Percentiles rank a stretch among this genome's conserved stretches.
phyloP scores from a whole-genome alignment of 139 green algal genomes.

The Coelastrella sp. region DNA sequence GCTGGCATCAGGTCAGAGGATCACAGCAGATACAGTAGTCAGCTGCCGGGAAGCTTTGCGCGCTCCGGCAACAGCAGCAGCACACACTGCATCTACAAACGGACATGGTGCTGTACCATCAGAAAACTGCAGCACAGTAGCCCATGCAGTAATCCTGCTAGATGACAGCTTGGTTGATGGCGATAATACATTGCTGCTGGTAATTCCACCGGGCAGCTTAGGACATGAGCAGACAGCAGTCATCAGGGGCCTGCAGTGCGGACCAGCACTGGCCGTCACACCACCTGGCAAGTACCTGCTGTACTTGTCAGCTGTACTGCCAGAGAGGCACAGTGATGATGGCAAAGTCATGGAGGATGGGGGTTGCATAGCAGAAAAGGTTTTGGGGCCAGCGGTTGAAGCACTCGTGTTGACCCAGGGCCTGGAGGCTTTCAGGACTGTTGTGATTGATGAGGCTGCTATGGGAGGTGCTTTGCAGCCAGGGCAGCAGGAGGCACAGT shows the following conservation, averaged over 20 bases:
- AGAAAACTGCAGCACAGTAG: conserved; percentile 15
- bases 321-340: not conserved
- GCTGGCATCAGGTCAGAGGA: conserved; percentile 16
- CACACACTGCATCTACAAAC: not conserved
- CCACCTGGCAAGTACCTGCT: conserved; percentile 51
- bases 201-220: conserved; percentile 7
- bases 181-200: conserved; percentile 9
- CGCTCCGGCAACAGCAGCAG: not conserved
- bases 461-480: not conserved
- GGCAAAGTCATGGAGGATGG: not conserved
- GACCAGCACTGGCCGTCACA: conserved; percentile 13
- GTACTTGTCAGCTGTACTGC: conserved; percentile 33
- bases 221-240: not conserved
- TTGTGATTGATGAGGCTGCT: not conserved
- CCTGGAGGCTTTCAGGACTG: not conserved
- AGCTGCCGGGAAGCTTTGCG: not conserved
- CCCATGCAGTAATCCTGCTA: conserved; percentile 39
- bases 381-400: not conserved
- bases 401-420: not conserved
- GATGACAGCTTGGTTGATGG: conserved; percentile 45
- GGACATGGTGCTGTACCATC: not conserved
- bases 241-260: conserved; percentile 49
- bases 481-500: not conserved
- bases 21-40: not conserved
- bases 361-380: not conserved